These are phyloP conservation scores for Globisporangium middletonii DNA, from an alignment of 352 stramenopile genomes.

Conservation along the genomic window DNA sequence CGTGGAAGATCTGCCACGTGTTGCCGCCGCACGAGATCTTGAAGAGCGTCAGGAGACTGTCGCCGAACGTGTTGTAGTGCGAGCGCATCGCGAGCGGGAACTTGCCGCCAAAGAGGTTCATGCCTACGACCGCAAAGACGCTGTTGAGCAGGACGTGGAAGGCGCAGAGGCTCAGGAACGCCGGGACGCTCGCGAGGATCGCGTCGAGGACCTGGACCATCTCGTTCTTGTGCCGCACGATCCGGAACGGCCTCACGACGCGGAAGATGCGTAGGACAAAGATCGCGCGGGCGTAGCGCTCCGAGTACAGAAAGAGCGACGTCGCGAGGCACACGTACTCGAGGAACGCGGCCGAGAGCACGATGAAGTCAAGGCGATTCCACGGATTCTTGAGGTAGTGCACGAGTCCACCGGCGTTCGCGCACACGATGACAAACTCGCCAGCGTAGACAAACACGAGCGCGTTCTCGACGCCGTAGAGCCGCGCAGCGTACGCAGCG, in stretches of 20 bases:
- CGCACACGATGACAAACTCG: slow-evolving; percentile 64
- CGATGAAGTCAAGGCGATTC: slow-evolving; percentile 75
- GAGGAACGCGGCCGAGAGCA: slow-evolving; percentile 56
- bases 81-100: slow-evolving; percentile 65
- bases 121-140: slow-evolving; percentile 78
- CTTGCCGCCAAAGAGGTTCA: slow-evolving; percentile 77
- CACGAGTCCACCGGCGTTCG: slow-evolving; percentile 42
- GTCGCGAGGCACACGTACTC: slow-evolving; percentile 58
- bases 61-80: slow-evolving; percentile 81
- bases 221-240: slow-evolving; percentile 71
- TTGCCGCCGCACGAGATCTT: slow-evolving; percentile 80
- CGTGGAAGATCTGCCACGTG: slow-evolving; percentile 78
- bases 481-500: slow-evolving; percentile 36
- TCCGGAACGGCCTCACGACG: slow-evolving; percentile 65
- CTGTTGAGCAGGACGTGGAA: slow-evolving; percentile 68
- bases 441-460: slow-evolving; percentile 66
- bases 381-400: slow-evolving; percentile 75
- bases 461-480: slow-evolving; percentile 60
- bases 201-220: slow-evolving; percentile 67
- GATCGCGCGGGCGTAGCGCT: slow-evolving; percentile 61
- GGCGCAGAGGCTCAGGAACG: slow-evolving; percentile 53
- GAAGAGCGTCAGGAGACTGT: slow-evolving; percentile 81
- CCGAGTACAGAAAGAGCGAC: slow-evolving; percentile 53
- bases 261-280: slow-evolving; percentile 81
- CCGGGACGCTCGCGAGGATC: slow-evolving; percentile 55